Evolutionary conservation across 371 early-diverging fungal species (phyloP).

Genomic region (Syncephalastrum sp.): DNA sequence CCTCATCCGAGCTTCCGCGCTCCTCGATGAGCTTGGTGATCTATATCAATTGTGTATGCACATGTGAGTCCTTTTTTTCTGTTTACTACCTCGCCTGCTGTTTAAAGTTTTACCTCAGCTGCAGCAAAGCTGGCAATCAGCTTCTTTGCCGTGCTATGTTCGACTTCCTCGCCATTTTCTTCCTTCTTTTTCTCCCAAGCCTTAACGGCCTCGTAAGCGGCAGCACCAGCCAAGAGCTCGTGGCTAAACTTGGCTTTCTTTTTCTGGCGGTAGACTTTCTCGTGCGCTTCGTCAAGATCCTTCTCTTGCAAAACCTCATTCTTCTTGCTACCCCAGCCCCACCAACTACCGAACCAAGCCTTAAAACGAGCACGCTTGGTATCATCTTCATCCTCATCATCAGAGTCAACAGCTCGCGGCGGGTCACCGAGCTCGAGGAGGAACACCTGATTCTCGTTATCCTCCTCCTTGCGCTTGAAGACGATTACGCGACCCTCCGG

Average conservation of each 20-base stretch:
- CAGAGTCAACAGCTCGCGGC: slow-evolving; percentile 22
- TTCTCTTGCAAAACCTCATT: slow-evolving; percentile 21
- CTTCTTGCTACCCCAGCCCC: slow-evolving; percentile 29
- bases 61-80: background rate
- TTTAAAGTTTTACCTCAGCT: slow-evolving; percentile 32
- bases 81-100: background rate
- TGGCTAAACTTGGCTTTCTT: slow-evolving; percentile 31
- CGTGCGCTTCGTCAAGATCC: slow-evolving; percentile 32
- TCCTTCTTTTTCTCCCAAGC: slow-evolving; percentile 35
- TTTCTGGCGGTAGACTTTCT: slow-evolving; percentile 33
- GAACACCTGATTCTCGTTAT: slow-evolving; percentile 26
- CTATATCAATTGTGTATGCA: slow-evolving; percentile 13
- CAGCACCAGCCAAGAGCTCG: slow-evolving; percentile 55
- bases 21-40: slow-evolving; percentile 32
- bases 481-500: slow-evolving; percentile 26
- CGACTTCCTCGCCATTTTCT: slow-evolving; percentile 25
- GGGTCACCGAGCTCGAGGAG: slow-evolving; percentile 27
- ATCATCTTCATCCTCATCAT: slow-evolving; percentile 35
- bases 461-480: slow-evolving; percentile 21
- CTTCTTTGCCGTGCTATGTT: slow-evolving; percentile 44
- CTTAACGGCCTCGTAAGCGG: slow-evolving; percentile 52
- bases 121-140: slow-evolving; percentile 43
- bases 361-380: slow-evolving; percentile 30
- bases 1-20: slow-evolving; percentile 21
- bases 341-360: slow-evolving; percentile 36